Evolutionary conservation across 2,329 filamentous ascomycete genomes (phyloP).

Genomic region (Alternaria dauci): DNA sequence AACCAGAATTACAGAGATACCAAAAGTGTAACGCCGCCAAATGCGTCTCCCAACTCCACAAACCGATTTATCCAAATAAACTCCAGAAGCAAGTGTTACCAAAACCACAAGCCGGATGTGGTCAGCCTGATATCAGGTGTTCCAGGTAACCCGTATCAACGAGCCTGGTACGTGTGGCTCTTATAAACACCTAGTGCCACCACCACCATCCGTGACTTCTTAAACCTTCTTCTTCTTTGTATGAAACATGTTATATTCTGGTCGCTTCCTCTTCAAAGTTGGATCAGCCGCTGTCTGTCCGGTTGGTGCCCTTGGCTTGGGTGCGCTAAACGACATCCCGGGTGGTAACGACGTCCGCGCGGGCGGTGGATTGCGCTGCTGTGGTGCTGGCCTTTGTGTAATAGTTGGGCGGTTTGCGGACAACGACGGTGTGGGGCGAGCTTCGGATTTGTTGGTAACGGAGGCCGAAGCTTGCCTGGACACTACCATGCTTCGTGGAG

Average conservation of each 20-base stretch:
- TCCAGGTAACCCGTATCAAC: not conserved
- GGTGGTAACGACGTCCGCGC: constrained; percentile 37
- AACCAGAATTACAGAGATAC: not conserved
- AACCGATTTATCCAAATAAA: not conserved
- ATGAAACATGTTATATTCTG: constrained; percentile 33
- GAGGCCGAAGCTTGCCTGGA: constrained; percentile 39
- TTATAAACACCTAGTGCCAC: not conserved
- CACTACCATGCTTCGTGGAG: constrained; percentile 34
- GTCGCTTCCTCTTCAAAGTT: constrained; percentile 28
- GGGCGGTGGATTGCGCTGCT: constrained; percentile 19
- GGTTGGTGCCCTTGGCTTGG: constrained; percentile 28
- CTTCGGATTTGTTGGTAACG: constrained; percentile 18
- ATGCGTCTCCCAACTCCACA: not conserved
- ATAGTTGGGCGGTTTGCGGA: constrained; percentile 29
- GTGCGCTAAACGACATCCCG: constrained; percentile 42
- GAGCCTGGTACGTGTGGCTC: not conserved
- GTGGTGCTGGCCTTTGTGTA: constrained; percentile 31
- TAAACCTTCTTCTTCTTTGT: constrained; percentile 25
- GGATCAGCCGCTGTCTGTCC: constrained; percentile 19
- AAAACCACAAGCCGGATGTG: not conserved
- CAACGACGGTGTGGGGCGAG: constrained; percentile 13
- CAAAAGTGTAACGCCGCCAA: not conserved
- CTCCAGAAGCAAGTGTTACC: not conserved
- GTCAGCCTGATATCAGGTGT: not conserved
- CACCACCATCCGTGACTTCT: not conserved